Base-by-base conservation (phyloP, 257 asterid genomes). In the Nicotiana attenuata region DNA sequence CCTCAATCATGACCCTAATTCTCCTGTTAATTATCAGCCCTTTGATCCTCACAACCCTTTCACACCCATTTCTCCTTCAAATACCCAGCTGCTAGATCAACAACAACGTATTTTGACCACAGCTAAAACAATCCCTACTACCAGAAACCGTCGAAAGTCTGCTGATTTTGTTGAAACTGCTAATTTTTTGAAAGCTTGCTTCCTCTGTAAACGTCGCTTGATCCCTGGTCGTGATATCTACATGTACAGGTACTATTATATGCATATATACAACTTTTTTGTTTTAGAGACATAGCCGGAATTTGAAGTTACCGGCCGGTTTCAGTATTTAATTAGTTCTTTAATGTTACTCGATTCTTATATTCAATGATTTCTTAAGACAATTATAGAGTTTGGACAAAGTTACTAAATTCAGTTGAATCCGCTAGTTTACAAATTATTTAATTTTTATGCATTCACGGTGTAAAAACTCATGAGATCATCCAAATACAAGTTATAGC, bases 181-280 rank as follows among this genome's bases (percentile, higher is more conserved):
- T 19, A 41, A 65, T 80, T 80, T 80, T 19, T 41, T 80, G 76
- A 80, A 66, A 66, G 83, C 77, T 26, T 80, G 83, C 26, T 80
- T 20, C 75, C 77, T 80, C 64, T 80, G 83, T 80, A 80, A 80
- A 65, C 83, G 83, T 22, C 61, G 77, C 33, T 50, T 80, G 10
- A 65, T 80, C 53, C 83, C 83, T 29, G 65, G 60, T n/a, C 83
- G 83, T 2, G 83, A 80, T 47, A 80, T 80, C 83, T 80, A 80
- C 83, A 80, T 80, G 83, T 80, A 80, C 71, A 65, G 83, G 83
- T 80, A 65, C n/a, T 20, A 8, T 22, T 20, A 15, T 35, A 69
- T n/a, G 14, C 76, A 3, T 7, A 65, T 4, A 1, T 29, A 31
- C 9, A 19, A 33, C 17, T 16, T 31, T 50, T 50, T 28, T 41